A percentile compares a stretch with the other conserved stretches of the same genome.
Evolutionary conservation across 176 grass and related monocot species (phyloP).

Genomic region (Juncus inflexus): DNA sequence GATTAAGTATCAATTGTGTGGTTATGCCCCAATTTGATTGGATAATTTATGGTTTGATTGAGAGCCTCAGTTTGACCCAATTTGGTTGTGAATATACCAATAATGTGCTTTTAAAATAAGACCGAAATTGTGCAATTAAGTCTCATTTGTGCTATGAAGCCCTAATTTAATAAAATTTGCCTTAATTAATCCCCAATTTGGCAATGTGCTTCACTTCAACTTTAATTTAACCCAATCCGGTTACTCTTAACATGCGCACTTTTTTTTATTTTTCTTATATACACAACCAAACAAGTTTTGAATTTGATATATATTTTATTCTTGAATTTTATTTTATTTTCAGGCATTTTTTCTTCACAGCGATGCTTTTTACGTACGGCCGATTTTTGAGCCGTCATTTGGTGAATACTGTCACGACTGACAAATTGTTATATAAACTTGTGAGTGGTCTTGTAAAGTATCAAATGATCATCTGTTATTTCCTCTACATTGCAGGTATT

Average conservation of each 20-base stretch:
- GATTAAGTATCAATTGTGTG: neutral
- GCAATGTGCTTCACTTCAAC: too few species aligned
- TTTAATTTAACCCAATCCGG: too few species aligned
- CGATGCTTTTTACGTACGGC: conserved; percentile 94
- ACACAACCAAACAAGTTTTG: neutral
- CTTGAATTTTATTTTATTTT: conserved; percentile 5
- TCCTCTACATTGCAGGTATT: conserved; percentile 95
- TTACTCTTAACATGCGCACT: too few species aligned
- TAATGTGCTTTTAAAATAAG: too few species aligned
- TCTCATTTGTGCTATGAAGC: too few species aligned
- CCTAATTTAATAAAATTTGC: neutral
- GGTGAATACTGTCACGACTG: conserved; percentile 87
- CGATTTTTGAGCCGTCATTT: conserved; percentile 95
- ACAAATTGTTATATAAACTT: conserved; percentile 83
- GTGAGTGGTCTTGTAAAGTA: conserved; percentile 91
- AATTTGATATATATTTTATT: neutral
- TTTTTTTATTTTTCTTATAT: too few species aligned
- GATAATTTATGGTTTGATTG: neutral
- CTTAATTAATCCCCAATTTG: conserved; percentile 1
- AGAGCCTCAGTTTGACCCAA: neutral
- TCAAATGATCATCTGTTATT: conserved; percentile 99
- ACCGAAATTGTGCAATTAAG: too few species aligned
- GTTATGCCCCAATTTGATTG: too few species aligned
- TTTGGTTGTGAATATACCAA: neutral
- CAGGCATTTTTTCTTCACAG: conserved; percentile 99